phyloP scores from a whole-genome alignment of 2,329 filamentous ascomycete species.

The Aspergillus pseudoglaucus region DNA sequence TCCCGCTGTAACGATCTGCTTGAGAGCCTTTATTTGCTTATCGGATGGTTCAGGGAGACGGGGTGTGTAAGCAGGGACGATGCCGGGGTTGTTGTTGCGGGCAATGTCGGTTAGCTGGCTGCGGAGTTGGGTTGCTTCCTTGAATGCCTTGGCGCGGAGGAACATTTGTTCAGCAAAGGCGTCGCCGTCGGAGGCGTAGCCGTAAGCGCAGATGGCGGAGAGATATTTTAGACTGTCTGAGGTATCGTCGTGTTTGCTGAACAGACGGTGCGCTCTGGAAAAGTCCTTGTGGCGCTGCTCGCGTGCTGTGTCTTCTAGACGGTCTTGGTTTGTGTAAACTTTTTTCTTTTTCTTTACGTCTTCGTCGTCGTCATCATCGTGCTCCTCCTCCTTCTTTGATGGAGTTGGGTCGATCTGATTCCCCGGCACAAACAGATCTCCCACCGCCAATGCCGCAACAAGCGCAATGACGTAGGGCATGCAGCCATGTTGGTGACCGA shows the following conservation, averaged over 20 bases:
- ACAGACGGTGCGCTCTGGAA: constrained; percentile 68
- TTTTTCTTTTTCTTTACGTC: constrained; percentile 27
- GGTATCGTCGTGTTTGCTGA: constrained; percentile 72
- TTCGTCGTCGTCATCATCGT: background rate
- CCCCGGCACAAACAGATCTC: constrained; percentile 80
- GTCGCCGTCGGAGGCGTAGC: constrained; percentile 60
- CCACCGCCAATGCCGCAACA: constrained; percentile 80
- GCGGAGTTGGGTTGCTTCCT: constrained; percentile 77
- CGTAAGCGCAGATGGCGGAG: constrained; percentile 81
- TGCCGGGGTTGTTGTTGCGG: constrained; percentile 59
- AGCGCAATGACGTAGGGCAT: constrained; percentile 80
- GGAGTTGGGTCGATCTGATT: constrained; percentile 63
- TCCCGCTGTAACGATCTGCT: constrained; percentile 84
- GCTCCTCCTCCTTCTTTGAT: constrained; percentile 25
- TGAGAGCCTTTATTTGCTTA: constrained; percentile 70
- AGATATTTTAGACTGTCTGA: constrained; percentile 88
- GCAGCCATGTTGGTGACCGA: constrained; percentile 76
- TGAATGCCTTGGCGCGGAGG: constrained; percentile 77
- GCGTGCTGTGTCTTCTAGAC: constrained; percentile 63
- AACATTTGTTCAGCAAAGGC: constrained; percentile 77
- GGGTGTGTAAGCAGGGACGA: constrained; percentile 34
- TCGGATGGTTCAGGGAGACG: constrained; percentile 55
- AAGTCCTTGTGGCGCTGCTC: constrained; percentile 59
- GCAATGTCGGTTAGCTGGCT: constrained; percentile 77
- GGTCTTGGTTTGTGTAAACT: constrained; percentile 57